Conservation (phyloP, 2,329 filamentous ascomycete species). For the Phaeomoniella chlamydospora region DNA sequence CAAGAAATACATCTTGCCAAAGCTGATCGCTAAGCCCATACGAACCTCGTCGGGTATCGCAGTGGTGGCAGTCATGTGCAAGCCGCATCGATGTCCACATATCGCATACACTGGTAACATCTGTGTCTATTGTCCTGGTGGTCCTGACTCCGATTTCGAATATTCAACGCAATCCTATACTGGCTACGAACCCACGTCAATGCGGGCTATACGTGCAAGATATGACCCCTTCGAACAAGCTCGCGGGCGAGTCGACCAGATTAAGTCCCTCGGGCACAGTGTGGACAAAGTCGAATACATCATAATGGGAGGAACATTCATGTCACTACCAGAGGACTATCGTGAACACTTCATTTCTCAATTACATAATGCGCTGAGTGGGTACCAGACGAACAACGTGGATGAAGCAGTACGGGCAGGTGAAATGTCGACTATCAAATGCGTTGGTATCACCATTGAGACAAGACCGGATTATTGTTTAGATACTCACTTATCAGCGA, state of each 20-base stretch:
- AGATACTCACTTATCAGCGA: slow-evolving; percentile 85
- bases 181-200: slow-evolving; percentile 94
- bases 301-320: slow-evolving; percentile 98
- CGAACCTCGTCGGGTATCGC: slow-evolving; percentile 93
- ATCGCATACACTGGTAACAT: slow-evolving; percentile 98
- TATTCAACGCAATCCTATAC: slow-evolving; percentile 99
- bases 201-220: slow-evolving; percentile 90
- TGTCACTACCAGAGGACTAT: slow-evolving; percentile 84
- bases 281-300: slow-evolving; percentile 99
- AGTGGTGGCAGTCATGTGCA: slow-evolving; percentile 98
- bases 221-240: slow-evolving; percentile 98
- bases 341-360: slow-evolving; percentile 89
- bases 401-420: slow-evolving; percentile 90
- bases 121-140: slow-evolving; percentile 95
- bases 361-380: slow-evolving; percentile 89
- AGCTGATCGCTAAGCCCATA: slow-evolving; percentile 93
- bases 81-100: slow-evolving; percentile 91
- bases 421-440: slow-evolving; percentile 95
- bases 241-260: slow-evolving; percentile 86
- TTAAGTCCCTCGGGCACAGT: slow-evolving; percentile 87
- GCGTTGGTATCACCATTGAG: slow-evolving; percentile 96
- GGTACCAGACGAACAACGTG: slow-evolving; percentile 86
- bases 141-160: slow-evolving; percentile 95
- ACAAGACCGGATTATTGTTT: slow-evolving; percentile 94
- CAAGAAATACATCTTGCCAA: slow-evolving; percentile 96